phyloP scores from a whole-genome alignment of 805 yeast genomes.

The Candida vartiovaarae region DNA sequence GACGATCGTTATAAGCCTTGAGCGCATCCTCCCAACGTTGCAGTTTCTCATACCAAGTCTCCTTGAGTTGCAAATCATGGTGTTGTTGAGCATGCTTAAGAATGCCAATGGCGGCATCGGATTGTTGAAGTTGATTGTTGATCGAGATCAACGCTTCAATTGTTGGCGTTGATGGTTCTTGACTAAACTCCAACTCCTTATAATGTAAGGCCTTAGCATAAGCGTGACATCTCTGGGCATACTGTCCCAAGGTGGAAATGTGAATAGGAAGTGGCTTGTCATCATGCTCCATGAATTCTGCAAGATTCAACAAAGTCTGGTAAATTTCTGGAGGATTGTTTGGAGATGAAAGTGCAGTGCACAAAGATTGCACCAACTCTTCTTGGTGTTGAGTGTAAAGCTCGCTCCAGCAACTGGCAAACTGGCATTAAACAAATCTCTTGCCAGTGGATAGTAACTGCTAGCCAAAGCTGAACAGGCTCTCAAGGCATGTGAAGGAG shows the following conservation, averaged over 20 bases:
- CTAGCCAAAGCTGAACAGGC: slow-evolving; percentile 90
- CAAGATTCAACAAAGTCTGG: slow-evolving; percentile 80
- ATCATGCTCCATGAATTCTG: slow-evolving; percentile 97
- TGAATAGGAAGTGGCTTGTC: slow-evolving; percentile 90
- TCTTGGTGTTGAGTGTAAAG: slow-evolving; percentile 84
- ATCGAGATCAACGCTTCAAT: slow-evolving; percentile 89
- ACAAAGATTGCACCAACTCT: slow-evolving; percentile 77
- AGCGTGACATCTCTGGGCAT: slow-evolving; percentile 93
- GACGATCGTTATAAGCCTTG: slow-evolving; percentile 80
- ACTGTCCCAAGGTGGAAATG: slow-evolving; percentile 82
- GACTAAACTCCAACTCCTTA: slow-evolving; percentile 89
- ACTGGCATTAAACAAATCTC: slow-evolving; percentile 87
- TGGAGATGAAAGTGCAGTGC: slow-evolving; percentile 82
- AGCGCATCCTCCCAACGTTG: slow-evolving; percentile 99
- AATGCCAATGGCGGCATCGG: slow-evolving; percentile 97
- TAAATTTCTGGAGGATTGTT: slow-evolving; percentile 94
- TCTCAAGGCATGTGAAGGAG: slow-evolving; percentile 89
- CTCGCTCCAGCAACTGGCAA: slow-evolving; percentile 94
- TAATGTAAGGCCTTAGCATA: slow-evolving; percentile 96
- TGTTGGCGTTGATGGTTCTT: slow-evolving; percentile 86
- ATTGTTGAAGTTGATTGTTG: slow-evolving; percentile 90
- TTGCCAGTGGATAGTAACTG: slow-evolving; percentile 80
- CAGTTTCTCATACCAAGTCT: slow-evolving; percentile 95
- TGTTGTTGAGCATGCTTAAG: slow-evolving; percentile 89
- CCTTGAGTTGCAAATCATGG: slow-evolving; percentile 85